Base-by-base conservation (phyloP, 805 yeast genomes). In the Komagataella populi region DNA sequence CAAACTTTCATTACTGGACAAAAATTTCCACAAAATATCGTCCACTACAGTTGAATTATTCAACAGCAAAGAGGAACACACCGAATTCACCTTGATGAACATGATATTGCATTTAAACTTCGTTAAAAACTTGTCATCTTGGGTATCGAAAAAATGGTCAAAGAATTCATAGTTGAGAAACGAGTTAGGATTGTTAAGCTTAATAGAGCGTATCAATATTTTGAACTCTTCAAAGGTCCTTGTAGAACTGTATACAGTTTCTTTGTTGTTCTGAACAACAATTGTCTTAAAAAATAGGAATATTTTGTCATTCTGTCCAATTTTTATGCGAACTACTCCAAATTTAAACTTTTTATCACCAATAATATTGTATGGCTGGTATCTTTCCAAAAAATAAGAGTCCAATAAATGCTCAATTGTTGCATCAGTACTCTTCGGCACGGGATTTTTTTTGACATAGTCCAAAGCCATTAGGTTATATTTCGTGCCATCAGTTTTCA, bases 41-140 rank as follows among this genome's bases (percentile, higher is more conserved):
- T 71, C 68, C 3, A 64, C 58, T 4, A 59, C 48, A 16, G 69
- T 58, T 3, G 67, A 61, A 12, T 67, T 67, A 55, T 68, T 79
- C 46, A 66, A 61, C 6, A 65, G 53, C 3, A 81, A 54, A n/a
- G 70, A 61, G 17, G 70, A 63, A 12, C 84, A 59, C 43, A 81
- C 65, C 6, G 73, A 55, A 55, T 83, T 83, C 43, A 83, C 55
- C 43, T 68, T 64, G 44, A 72, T 70, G 18, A 80, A 60, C 43
- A 77, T 63, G 39, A 74, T 68, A 55, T 80, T 80, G 43, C 76
- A 56, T 48, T 72, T 69, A 46, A 71, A 59, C 55, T 80, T 80
- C 54, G 70, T 71, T 1, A 60, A 59, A 49, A 59, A 60, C 60
- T 57, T 54, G 6, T 30, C 23, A 23, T 48, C 43, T 6, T 36